Conservation (phyloP, 225 moss, liverwort and hornwort genomes). For the Climacium dendroides region DNA sequence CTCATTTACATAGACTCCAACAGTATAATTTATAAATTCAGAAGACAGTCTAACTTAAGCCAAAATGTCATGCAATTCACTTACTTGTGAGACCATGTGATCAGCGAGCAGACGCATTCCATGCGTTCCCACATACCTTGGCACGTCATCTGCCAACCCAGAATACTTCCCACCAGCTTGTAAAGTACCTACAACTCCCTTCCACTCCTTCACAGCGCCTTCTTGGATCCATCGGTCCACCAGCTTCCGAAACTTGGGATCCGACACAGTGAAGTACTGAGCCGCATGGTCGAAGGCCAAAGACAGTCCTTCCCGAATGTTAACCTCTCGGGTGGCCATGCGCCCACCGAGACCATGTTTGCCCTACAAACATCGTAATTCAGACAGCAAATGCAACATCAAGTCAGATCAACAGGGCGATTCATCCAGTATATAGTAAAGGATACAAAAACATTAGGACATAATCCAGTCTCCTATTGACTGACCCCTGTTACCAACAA, state of each 20-base stretch:
- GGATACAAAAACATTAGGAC: background rate
- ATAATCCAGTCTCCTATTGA: background rate
- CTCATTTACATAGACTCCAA: background rate
- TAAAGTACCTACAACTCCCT: slow-evolving; percentile 59
- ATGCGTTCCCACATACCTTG: slow-evolving; percentile 71
- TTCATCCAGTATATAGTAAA: background rate
- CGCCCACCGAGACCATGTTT: slow-evolving; percentile 92
- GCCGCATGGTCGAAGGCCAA: slow-evolving; percentile 91
- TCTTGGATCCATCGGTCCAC: slow-evolving; percentile 68
- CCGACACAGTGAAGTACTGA: slow-evolving; percentile 87
- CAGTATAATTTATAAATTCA: background rate
- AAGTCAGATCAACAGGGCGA: background rate
- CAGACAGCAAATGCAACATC: background rate
- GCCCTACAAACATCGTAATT: slow-evolving; percentile 30
- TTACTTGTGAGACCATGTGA: slow-evolving; percentile 81
- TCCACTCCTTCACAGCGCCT: slow-evolving; percentile 83
- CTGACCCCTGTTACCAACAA: background rate
- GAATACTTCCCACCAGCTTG: slow-evolving; percentile 66
- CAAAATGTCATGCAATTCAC: background rate
- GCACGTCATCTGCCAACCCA: slow-evolving; percentile 42
- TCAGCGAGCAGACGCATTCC: slow-evolving; percentile 93
- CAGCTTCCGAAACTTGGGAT: slow-evolving; percentile 69
- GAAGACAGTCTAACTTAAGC: background rate
- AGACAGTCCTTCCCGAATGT: slow-evolving; percentile 34
- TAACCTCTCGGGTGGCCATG: slow-evolving; percentile 71